Percentiles rank a stretch among this genome's conserved stretches.
These are phyloP conservation scores for Danielozyma ontarioensis DNA, from an alignment of 805 yeast genomes.

Conservation along the genomic window DNA sequence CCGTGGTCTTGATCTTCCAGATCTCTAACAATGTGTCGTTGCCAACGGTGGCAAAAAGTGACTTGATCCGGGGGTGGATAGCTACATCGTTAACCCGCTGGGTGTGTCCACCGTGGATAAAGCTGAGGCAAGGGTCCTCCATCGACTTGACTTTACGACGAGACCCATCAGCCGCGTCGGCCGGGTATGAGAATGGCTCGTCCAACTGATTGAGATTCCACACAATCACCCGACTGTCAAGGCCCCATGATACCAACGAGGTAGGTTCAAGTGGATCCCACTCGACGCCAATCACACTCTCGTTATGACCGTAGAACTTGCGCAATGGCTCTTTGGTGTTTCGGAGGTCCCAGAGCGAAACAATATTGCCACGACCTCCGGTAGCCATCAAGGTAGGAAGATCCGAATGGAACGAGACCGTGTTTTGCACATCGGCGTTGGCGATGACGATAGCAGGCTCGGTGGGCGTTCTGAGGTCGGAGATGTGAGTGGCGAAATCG, in stretches of 20 bases:
- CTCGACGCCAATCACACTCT: constrained; percentile 39
- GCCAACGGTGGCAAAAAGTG: constrained; percentile 61
- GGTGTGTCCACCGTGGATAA: constrained; percentile 87
- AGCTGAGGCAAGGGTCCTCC: constrained; percentile 71
- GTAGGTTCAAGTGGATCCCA: constrained; percentile 48
- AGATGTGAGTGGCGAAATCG: constrained; percentile 56
- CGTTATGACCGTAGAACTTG: constrained; percentile 61
- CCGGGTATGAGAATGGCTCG: constrained; percentile 44
- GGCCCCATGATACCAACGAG: constrained; percentile 51
- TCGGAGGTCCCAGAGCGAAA: constrained; percentile 72
- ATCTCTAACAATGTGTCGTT: constrained; percentile 74
- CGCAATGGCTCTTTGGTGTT: constrained; percentile 55
- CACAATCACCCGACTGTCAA: constrained; percentile 63
- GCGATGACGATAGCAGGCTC: constrained; percentile 41
- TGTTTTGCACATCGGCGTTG: constrained; percentile 56
- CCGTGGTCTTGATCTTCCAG: constrained; percentile 61
- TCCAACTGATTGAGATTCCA: constrained; percentile 69
- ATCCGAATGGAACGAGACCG: constrained; percentile 61
- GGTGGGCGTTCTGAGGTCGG: constrained; percentile 43
- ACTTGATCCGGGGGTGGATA: constrained; percentile 57
- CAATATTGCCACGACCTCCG: constrained; percentile 72
- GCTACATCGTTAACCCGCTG: constrained; percentile 60
- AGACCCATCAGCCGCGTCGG: constrained; percentile 38
- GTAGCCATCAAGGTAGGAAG: constrained; percentile 57
- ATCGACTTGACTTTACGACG: constrained; percentile 46